A percentile compares a stretch with the other conserved stretches of the same genome.
These are phyloP conservation scores for Alloteropsis semialata DNA, from an alignment of 176 grass and related monocot genomes.

Conservation along the genomic window DNA sequence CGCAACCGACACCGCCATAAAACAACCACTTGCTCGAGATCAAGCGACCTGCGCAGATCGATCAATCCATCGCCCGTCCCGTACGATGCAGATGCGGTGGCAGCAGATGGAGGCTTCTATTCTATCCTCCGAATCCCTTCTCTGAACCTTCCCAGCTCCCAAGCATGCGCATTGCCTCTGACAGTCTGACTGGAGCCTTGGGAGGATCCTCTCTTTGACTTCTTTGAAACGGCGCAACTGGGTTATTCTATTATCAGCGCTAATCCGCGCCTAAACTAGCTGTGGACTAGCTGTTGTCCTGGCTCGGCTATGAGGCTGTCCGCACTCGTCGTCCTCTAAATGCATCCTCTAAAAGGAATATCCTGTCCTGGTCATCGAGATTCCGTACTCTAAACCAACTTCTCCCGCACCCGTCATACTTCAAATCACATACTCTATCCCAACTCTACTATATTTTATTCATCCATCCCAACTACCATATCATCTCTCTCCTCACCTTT, in stretches of 20 bases:
- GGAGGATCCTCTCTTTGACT: constrained; percentile 49
- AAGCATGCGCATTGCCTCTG: constrained; percentile 15
- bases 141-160: constrained; percentile 46
- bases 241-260: background rate
- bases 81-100: constrained; percentile 26
- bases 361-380: too few relatives aligned
- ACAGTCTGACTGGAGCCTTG: constrained; percentile 5
- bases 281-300: background rate
- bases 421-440: too few relatives aligned
- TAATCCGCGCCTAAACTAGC: background rate
- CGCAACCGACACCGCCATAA: constrained; percentile 45
- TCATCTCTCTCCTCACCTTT: too few relatives aligned
- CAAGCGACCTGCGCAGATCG: background rate
- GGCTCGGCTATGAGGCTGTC: too few relatives aligned
- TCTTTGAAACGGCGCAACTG: background rate
- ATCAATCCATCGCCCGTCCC: background rate
- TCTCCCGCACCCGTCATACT: too few relatives aligned
- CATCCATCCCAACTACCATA: too few relatives aligned
- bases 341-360: too few relatives aligned
- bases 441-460: too few relatives aligned
- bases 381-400: too few relatives aligned
- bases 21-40: constrained; percentile 33
- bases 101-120: constrained; percentile 48
- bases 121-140: constrained; percentile 13
- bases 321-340: too few relatives aligned